Percentiles rank a stretch among this genome's conserved stretches.
Evolutionary conservation across 768 basidiomycete genomes (phyloP).

Genomic region (Pholiota molesta): DNA sequence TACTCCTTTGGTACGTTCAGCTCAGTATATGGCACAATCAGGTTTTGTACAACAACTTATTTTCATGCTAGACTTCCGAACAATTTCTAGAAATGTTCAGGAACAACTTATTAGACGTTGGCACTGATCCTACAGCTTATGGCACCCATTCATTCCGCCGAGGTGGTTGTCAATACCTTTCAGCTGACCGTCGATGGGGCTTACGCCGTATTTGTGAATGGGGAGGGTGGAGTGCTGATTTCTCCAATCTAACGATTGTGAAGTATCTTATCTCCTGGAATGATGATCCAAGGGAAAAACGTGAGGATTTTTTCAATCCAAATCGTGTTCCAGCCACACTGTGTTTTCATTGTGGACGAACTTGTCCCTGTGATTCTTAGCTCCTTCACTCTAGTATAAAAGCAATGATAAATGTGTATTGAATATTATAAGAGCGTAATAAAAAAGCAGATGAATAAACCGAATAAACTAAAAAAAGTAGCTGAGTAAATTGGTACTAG

Average conservation of each 20-base stretch:
- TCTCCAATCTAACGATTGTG: conserved; percentile 41
- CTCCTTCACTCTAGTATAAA: no score
- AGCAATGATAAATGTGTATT: no score
- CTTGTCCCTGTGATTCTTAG: neutral
- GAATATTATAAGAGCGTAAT: no score
- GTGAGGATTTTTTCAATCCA: conserved; percentile 39
- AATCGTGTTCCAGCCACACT: conserved; percentile 17
- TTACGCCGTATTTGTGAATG: conserved; percentile 43
- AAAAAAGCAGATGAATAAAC: no score
- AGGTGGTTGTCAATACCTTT: conserved; percentile 39
- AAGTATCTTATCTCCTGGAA: conserved; percentile 43
- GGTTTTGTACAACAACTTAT: neutral
- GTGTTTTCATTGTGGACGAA: conserved; percentile 1
- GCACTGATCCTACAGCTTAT: conserved; percentile 35
- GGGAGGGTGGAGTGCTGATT: conserved; percentile 47
- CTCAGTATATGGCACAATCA: no score
- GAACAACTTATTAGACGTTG: conserved; percentile 41
- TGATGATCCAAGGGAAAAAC: conserved; percentile 30
- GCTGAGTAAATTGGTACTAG: no score
- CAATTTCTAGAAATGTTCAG: conserved; percentile 41
- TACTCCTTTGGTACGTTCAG: conserved; percentile 12
- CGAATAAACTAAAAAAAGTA: no score
- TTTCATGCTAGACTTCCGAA: conserved; percentile 28
- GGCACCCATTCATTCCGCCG: conserved; percentile 43
- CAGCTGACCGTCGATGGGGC: conserved; percentile 32